Base-by-base conservation (phyloP, 495 filamentous ascomycete genomes). In the Aspergillus haitiensis region DNA sequence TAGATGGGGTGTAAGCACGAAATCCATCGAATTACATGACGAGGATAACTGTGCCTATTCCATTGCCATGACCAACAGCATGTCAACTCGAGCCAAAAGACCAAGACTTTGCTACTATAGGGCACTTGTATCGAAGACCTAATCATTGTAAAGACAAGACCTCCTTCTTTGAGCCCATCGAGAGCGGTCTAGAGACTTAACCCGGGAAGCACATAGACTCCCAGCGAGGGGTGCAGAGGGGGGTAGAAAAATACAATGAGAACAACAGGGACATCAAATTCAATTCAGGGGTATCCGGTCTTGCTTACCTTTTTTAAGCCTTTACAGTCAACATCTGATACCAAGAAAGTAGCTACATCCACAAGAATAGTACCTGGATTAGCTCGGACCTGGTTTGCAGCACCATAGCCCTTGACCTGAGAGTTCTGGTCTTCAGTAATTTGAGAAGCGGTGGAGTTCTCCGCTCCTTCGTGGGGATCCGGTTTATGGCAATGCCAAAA, bases 401-500 rank as follows among this genome's bases (percentile, higher is more conserved):
- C 89, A 18, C 88, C 88, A 69, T 94, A 96, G 0, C 88, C 91
- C 67, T 88, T 88, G 1, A 78, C 73, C 42, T 75, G 75, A 9
- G 83, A 77, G 61, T 71, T 77, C 53, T 73, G 68, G 0, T 70
- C 70, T 49, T 79, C 69, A 56, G 52, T 62, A 57, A 50, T 53
- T 8, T 66, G 60, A n/a, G 66, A 61, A 36, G 59, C 63, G 16
- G 70, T 65, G 56, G 74, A 64, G 32, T 73, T 58, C 32, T 75
- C 61, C 16, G 80, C 63, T n/a, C 65, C 65, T 27, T 72, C 69
- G 39, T 81, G 74, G 6, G 75, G 75, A 56, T 84, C 75, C 45
- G 92, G 94, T 68, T 97, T 98, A 71, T 98, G 94, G 69, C 94
- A 99, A 72, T 99, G 94, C 94, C 94, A 99, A 64, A 97, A 96